These are phyloP conservation scores for Ajuga chamaepitys DNA, from an alignment of 257 asterid species.

Conservation along the genomic window DNA sequence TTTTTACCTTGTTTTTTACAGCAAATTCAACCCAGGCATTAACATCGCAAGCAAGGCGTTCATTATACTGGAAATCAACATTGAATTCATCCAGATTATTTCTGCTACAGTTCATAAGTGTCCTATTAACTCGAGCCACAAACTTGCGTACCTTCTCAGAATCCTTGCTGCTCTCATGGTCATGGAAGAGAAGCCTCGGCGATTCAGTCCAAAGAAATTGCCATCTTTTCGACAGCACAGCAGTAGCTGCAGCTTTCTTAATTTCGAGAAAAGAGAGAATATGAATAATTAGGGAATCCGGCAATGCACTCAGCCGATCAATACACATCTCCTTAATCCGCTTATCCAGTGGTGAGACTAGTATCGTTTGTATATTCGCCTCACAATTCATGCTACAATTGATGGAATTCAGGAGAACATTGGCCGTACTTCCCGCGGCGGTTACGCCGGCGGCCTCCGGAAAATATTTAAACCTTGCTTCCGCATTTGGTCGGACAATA, in stretches of 20 bases:
- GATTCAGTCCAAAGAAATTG: slow-evolving; percentile 6
- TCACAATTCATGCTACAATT: too few relatives aligned
- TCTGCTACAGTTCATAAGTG: not conserved
- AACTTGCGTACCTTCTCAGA: not conserved
- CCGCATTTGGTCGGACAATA: too few relatives aligned
- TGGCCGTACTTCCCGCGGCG: too few relatives aligned
- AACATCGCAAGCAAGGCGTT: not conserved
- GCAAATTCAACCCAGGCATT: slow-evolving; percentile 9
- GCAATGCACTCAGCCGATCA: slow-evolving; percentile 10
- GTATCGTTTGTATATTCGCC: too few relatives aligned
- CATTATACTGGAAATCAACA: not conserved
- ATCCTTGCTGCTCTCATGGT: too few relatives aligned
- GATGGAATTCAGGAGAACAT: too few relatives aligned
- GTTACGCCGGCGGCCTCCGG: too few relatives aligned
- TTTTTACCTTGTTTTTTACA: not conserved
- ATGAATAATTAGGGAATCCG: slow-evolving; percentile 1
- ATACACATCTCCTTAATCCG: not conserved
- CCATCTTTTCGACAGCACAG: slow-evolving; percentile 11
- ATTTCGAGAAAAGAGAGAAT: not conserved
- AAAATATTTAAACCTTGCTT: too few relatives aligned
- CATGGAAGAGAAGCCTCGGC: not conserved
- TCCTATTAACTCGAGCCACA: not conserved
- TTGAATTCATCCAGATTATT: not conserved
- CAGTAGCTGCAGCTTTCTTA: not conserved
- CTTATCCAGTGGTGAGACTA: not conserved